These are phyloP conservation scores for sorghum (Sorghum bicolor) DNA, from an alignment of 176 grass and related monocot genomes.

Conservation along the genomic window DNA sequence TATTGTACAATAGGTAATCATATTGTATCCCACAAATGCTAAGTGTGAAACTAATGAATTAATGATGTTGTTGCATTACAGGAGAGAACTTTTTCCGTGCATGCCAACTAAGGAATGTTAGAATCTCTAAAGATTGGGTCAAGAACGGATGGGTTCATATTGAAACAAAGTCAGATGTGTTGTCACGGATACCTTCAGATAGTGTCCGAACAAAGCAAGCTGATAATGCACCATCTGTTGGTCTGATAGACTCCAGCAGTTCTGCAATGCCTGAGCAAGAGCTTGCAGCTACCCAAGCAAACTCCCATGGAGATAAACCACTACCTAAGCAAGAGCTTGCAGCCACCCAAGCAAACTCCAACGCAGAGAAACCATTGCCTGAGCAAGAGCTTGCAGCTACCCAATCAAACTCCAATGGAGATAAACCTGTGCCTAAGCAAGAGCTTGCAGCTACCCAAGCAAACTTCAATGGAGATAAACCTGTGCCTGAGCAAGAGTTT, in stretches of 20 bases:
- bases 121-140: constrained; percentile 93
- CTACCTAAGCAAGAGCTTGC: background rate
- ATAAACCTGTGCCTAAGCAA: background rate
- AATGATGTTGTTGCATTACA: constrained; percentile 32
- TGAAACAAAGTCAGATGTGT: constrained; percentile 50
- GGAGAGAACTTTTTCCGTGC: constrained; percentile 74
- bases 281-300: constrained; percentile 21
- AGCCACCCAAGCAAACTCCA: constrained; percentile 19
- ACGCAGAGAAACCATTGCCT: constrained; percentile 9
- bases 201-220: constrained; percentile 27
- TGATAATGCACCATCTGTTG: constrained; percentile 31
- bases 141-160: constrained; percentile 69
- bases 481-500: background rate
- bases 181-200: constrained; percentile 56
- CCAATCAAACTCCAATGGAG: constrained; percentile 29
- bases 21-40: background rate
- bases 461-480: constrained; percentile 20
- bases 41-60: background rate
- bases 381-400: background rate
- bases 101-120: constrained; percentile 59
- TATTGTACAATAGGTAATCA: constrained; percentile 6
- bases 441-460: constrained; percentile 12
- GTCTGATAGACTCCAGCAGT: constrained; percentile 39
- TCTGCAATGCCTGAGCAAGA: constrained; percentile 51
- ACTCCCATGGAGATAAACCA: constrained; percentile 19